Percentiles rank a stretch among this genome's conserved stretches.
Conservation (phyloP, 2,329 filamentous ascomycete species). For the Hypomyces perniciosus region DNA sequence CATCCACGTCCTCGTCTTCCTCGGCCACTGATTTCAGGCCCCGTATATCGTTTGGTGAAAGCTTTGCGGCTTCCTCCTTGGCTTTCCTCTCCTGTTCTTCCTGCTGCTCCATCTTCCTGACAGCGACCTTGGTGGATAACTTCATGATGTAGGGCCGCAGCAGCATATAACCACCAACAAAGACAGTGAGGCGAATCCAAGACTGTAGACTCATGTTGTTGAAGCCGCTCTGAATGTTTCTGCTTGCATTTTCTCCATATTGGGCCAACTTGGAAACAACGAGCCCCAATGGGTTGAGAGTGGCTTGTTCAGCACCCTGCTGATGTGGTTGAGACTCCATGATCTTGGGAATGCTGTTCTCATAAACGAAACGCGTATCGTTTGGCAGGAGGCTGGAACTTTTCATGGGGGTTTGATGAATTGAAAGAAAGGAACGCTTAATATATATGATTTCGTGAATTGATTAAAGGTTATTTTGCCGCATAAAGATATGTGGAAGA, state of each 20-base stretch:
- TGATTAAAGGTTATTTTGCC: neutral
- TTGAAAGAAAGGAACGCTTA: neutral
- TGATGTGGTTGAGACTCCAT: constrained; percentile 15
- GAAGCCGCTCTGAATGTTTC: constrained; percentile 46
- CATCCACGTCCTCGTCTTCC: constrained; percentile 45
- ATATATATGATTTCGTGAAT: neutral
- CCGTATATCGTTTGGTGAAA: constrained; percentile 60
- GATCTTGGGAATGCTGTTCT: neutral
- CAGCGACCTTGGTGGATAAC: constrained; percentile 56
- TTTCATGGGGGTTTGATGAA: neutral
- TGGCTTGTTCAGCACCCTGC: constrained; percentile 21
- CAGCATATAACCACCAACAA: constrained; percentile 68
- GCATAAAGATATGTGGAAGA: neutral
- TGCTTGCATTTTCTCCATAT: constrained; percentile 34
- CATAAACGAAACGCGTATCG: neutral
- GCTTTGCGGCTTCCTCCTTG: constrained; percentile 42
- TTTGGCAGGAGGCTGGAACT: neutral
- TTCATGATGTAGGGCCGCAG: constrained; percentile 70
- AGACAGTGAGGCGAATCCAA: constrained; percentile 63
- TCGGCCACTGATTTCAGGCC: constrained; percentile 49
- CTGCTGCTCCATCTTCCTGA: constrained; percentile 57
- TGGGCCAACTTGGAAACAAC: constrained; percentile 27
- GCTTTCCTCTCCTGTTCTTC: constrained; percentile 48
- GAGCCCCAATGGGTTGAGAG: constrained; percentile 30
- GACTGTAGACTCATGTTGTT: constrained; percentile 44